Base-by-base conservation (phyloP, 2,329 filamentous ascomycete species). In the Ploettnerulaceae sp. region DNA sequence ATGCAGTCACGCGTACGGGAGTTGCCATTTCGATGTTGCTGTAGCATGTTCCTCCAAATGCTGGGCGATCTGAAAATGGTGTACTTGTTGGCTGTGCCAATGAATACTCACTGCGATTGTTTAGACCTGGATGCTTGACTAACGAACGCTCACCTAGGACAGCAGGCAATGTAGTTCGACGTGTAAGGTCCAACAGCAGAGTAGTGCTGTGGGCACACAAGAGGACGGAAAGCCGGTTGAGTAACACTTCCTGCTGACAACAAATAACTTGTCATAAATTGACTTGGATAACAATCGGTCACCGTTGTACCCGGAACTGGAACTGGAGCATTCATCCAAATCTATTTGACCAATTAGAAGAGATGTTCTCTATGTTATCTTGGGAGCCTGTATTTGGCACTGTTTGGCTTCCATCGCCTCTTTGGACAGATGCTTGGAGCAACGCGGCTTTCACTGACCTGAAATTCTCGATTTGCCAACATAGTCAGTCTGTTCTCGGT, bases 141-240 rank as follows among this genome's bases (percentile, higher is more conserved):
- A 4, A n/a, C 5, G 2, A 20, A 5, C 33, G 42, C 54, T 26
- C 39, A 59, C 57, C 47, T 56, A 6, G 57, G 57, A 48, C 57
- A 59, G 44, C 57, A 59, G 9, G 57, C 57, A 11, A 59, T 57
- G 29, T 59, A 59, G 37, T 58, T 57, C 2, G 53, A 58, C 7
- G 54, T 57, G 39, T 41, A 56, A 7, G 55, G 51, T 8, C 52
- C 52, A 2, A 54, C 37, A 6, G 54, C 31, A 6, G 36, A 32
- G 28, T 54, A 59, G 15, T 46, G 50, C 12, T 51, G 39, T 5
- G 55, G 57, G 32, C 57, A 59, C 5, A 59, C 29, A 6, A 59
- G 45, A 9, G 51, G 52, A 21, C 48, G 42, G 41, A 59, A 57
- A 9, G 57, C 55, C 14, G 54, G 26, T 49, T 57, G 49, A 5